Base-by-base conservation (phyloP, 257 asterid genomes). In the Dorcoceras hygrometricum region DNA sequence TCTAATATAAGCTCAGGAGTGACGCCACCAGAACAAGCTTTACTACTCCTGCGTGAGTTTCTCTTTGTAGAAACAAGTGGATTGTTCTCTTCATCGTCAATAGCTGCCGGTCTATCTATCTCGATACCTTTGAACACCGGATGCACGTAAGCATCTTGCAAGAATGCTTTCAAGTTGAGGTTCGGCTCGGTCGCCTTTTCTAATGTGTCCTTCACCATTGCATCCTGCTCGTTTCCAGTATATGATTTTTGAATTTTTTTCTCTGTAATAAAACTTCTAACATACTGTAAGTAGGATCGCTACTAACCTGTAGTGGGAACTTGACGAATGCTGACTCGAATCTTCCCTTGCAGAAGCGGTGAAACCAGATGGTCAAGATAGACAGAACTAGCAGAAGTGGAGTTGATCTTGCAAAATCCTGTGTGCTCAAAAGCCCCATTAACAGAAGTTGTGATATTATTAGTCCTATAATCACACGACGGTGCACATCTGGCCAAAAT, bases 401-500 rank as follows among this genome's bases (percentile, higher is more conserved):
- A 29, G 94, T 91, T 65, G 95, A 77, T 70, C 73, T 76, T 23
- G 77, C 65, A 72, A 84, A 83, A 26, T 16, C 23, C 74, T 71
- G 89, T 59, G 96, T 87, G 84, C 89, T 89, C 73, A 91, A 50
- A 65, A 89, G 71, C 65, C 98, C 98, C 84, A 89, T 68, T 63
- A 89, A 67, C 57, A 89, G 81, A 64, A 91, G 61, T 77, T 91
- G 98, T 24, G 95, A 85, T 62, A 89, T 71, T 23, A 91, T 65
- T 69, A 91, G 65, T 62, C 92, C 86, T 59, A 78, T 69, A 55
- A 91, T 71, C 57, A 91, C 71, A 66, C 96, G 91, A 19, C 77
- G 83, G 71, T 89, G 96, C 68, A 91, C 98, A 65, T 91, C 95
- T 25, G 96, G 98, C 98, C 98, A 91, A 71, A 78, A 89, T 3